These are phyloP conservation scores for Fusarium nematophilum DNA, from an alignment of 2,329 filamentous ascomycete genomes.

Conservation along the genomic window DNA sequence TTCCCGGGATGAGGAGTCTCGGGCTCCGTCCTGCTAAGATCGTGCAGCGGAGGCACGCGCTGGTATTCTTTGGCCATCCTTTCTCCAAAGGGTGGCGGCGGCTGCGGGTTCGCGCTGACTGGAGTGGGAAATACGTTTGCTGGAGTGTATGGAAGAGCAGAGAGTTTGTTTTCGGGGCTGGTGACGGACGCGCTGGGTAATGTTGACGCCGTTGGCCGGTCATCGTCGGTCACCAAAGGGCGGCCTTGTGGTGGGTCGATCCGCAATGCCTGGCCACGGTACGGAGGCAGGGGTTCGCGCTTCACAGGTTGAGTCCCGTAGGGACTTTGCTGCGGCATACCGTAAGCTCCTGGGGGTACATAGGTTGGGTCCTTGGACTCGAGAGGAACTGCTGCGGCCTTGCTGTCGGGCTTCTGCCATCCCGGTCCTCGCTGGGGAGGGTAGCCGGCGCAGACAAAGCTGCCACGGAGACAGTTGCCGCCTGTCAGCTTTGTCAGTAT, in stretches of 20 bases:
- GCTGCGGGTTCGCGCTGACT: slow-evolving; percentile 66
- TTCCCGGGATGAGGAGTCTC: slow-evolving; percentile 64
- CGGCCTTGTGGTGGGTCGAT: slow-evolving; percentile 72
- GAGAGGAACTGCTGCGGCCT: slow-evolving; percentile 76
- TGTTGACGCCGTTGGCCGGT: slow-evolving; percentile 69
- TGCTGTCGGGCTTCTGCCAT: slow-evolving; percentile 81
- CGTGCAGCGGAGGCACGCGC: slow-evolving; percentile 70
- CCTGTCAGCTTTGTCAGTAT: slow-evolving; percentile 60
- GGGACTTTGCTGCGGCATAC: slow-evolving; percentile 64
- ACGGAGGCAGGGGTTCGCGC: slow-evolving; percentile 68
- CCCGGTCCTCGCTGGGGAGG: slow-evolving; percentile 77
- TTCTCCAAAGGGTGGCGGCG: slow-evolving; percentile 58
- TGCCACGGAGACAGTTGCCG: slow-evolving; percentile 90
- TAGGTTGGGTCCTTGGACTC: slow-evolving; percentile 84
- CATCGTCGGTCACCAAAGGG: slow-evolving; percentile 66
- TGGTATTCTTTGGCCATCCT: slow-evolving; percentile 68
- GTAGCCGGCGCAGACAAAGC: slow-evolving; percentile 93
- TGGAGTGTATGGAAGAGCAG: slow-evolving; percentile 65
- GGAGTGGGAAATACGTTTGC: slow-evolving; percentile 71
- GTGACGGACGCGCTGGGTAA: slow-evolving; percentile 67
- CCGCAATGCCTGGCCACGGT: slow-evolving; percentile 70
- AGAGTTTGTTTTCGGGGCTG: slow-evolving; percentile 72
- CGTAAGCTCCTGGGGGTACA: slow-evolving; percentile 70
- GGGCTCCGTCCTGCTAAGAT: slow-evolving; percentile 66
- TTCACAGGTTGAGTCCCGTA: slow-evolving; percentile 56